Evolutionary conservation across 805 yeast species (phyloP).

Genomic region (Wickerhamiella spandovensis): DNA sequence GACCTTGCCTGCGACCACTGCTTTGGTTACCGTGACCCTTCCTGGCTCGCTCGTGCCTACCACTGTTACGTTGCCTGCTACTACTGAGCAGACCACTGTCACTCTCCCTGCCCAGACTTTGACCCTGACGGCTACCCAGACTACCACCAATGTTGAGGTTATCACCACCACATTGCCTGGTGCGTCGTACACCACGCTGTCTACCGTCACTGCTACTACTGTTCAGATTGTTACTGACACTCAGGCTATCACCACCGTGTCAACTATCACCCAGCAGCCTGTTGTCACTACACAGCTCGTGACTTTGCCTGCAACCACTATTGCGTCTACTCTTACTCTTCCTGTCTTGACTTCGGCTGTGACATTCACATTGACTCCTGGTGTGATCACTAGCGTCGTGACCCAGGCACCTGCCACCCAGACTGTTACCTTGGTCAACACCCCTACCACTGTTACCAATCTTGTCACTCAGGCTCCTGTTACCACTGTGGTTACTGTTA

Average conservation of each 20-base stretch:
- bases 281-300: background rate
- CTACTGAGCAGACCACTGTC: background rate
- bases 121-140: background rate
- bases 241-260: background rate
- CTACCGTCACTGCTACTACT: background rate
- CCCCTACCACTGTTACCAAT: background rate
- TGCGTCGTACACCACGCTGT: background rate
- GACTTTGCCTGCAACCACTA: background rate
- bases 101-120: background rate
- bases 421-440: background rate
- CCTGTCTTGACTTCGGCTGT: background rate
- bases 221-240: background rate
- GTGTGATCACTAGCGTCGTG: background rate
- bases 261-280: background rate
- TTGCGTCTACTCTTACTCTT: background rate
- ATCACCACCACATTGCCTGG: background rate
- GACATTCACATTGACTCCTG: background rate
- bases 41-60: background rate
- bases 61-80: background rate
- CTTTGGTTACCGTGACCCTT: background rate
- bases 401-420: background rate
- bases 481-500: background rate
- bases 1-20: slow-evolving; percentile 1
- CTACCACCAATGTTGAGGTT: background rate
- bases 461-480: background rate